Percentiles rank a stretch among this genome's conserved stretches.
These are phyloP conservation scores for Blumeria graminis DNA, from an alignment of 2,329 filamentous ascomycete species.

Conservation along the genomic window DNA sequence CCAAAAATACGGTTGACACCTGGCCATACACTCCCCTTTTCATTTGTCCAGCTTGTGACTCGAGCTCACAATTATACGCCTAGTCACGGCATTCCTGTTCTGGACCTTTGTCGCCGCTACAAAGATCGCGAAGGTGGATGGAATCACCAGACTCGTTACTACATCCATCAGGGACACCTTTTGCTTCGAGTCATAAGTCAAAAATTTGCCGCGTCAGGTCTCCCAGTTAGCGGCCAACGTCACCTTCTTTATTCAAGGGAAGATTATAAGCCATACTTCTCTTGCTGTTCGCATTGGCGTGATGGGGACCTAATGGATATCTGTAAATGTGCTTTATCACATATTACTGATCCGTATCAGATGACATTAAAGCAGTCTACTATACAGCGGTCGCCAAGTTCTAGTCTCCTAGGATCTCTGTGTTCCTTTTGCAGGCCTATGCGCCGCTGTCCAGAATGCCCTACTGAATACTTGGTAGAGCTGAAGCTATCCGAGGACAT, in stretches of 20 bases:
- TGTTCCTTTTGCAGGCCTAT: slow-evolving; percentile 32
- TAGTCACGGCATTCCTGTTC: slow-evolving; percentile 22
- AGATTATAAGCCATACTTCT: slow-evolving; percentile 38
- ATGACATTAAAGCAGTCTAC: slow-evolving; percentile 14
- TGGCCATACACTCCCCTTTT: slow-evolving; percentile 28
- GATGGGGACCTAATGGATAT: slow-evolving; percentile 33
- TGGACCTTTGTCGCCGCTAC: slow-evolving; percentile 27
- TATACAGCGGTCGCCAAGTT: slow-evolving; percentile 16
- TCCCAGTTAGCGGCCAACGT: slow-evolving; percentile 26
- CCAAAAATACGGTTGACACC: slow-evolving; percentile 29
- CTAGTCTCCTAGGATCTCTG: slow-evolving; percentile 17
- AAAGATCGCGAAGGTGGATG: slow-evolving; percentile 23
- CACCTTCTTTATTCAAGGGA: slow-evolving; percentile 32
- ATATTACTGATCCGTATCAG: slow-evolving; percentile 24
- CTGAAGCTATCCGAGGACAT: slow-evolving; percentile 32
- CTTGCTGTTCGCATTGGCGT: slow-evolving; percentile 35
- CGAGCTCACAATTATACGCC: slow-evolving; percentile 23
- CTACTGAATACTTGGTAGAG: slow-evolving; percentile 36
- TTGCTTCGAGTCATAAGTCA: slow-evolving; percentile 32
- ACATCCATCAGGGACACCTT: slow-evolving; percentile 27
- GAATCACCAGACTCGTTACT: slow-evolving; percentile 29
- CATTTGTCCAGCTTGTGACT: slow-evolving; percentile 31
- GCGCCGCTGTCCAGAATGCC: slow-evolving; percentile 34
- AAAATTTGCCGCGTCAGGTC: slow-evolving; percentile 24
- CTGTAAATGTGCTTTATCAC: slow-evolving; percentile 34